These are phyloP conservation scores for Lipomyces mesembrius DNA, from an alignment of 805 yeast genomes.

Conservation along the genomic window DNA sequence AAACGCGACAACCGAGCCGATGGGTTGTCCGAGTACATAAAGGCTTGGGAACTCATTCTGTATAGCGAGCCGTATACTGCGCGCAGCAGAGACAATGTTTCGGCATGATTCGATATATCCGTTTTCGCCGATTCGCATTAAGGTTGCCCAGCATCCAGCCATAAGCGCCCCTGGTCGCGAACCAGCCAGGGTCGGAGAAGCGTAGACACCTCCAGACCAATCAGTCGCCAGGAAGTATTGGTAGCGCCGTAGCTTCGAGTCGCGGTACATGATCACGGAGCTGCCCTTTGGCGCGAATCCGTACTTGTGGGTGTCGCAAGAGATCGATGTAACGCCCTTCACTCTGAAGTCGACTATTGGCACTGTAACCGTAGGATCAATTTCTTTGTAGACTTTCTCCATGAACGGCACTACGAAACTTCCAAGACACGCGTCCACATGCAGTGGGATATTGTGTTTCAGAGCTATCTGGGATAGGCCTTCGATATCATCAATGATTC, in stretches of 20 bases:
- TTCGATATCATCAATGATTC: conserved; percentile 88
- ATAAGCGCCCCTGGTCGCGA: conserved; percentile 95
- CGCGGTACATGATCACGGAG: conserved; percentile 87
- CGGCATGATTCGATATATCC: conserved; percentile 74
- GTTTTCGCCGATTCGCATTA: conserved; percentile 77
- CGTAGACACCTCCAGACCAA: conserved; percentile 96
- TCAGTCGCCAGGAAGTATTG: conserved; percentile 84
- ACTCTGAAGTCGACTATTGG: conserved; percentile 82
- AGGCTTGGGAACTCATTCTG: conserved; percentile 57
- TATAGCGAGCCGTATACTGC: conserved; percentile 57
- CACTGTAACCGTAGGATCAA: conserved; percentile 39
- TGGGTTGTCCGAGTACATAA: conserved; percentile 81
- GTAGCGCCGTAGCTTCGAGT: conserved; percentile 64
- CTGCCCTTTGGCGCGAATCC: conserved; percentile 99
- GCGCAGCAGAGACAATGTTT: conserved; percentile 69
- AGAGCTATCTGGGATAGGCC: conserved; percentile 67
- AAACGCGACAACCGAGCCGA: conserved; percentile 81
- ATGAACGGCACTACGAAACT: conserved; percentile 86
- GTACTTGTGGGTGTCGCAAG: conserved; percentile 99
- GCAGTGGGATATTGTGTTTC: conserved; percentile 78
- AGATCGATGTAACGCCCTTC: conserved; percentile 91
- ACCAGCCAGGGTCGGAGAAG: conserved; percentile 96
- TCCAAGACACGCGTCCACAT: conserved; percentile 95
- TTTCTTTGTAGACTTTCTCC: conserved; percentile 61
- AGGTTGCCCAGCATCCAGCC: conserved; percentile 98